A percentile compares a stretch with the other conserved stretches of the same genome.
Evolutionary conservation across 1,284 basidiomycete species (phyloP).

Genomic region (Cerioporus squamosus): DNA sequence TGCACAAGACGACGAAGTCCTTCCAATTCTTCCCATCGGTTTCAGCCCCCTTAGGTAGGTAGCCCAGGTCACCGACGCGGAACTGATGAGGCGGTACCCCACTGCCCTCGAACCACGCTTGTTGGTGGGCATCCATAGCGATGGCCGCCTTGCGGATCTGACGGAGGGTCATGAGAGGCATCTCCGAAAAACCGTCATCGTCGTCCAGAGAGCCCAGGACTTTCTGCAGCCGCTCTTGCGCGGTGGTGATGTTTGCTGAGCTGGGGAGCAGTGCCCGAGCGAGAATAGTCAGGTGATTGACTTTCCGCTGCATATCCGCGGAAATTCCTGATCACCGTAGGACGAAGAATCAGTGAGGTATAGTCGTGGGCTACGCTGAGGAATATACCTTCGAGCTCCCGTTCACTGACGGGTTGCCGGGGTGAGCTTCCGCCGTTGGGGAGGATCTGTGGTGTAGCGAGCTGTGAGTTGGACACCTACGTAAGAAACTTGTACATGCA

Average conservation of each 20-base stretch:
- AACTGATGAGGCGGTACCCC: slow-evolving; percentile 43
- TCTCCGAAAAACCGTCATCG: background rate
- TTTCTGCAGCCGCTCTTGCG: slow-evolving; percentile 30
- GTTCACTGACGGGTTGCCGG: slow-evolving; percentile 13
- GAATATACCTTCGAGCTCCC: slow-evolving; percentile 5
- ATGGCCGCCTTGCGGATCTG: slow-evolving; percentile 45
- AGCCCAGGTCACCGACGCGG: slow-evolving; percentile 51
- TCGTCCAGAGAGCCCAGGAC: slow-evolving; percentile 38
- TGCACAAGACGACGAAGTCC: slow-evolving; percentile 46
- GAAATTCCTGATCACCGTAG: background rate
- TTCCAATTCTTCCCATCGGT: slow-evolving; percentile 30
- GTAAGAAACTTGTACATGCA: background rate
- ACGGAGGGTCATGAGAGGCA: slow-evolving; percentile 37
- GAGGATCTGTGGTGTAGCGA: slow-evolving; percentile 15
- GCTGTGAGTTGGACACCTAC: background rate
- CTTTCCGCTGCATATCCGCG: slow-evolving; percentile 28
- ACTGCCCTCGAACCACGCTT: slow-evolving; percentile 45
- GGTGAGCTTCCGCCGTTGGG: slow-evolving; percentile 23
- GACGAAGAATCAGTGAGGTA: background rate
- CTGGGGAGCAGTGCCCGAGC: slow-evolving; percentile 43
- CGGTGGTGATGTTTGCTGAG: slow-evolving; percentile 12
- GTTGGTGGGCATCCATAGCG: slow-evolving; percentile 40
- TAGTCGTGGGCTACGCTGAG: background rate
- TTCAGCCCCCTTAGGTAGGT: slow-evolving; percentile 39
- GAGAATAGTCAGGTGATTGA: slow-evolving; percentile 36